Conservation (phyloP, 2,329 filamentous ascomycete species). For the Elsinoe arachidis region DNA sequence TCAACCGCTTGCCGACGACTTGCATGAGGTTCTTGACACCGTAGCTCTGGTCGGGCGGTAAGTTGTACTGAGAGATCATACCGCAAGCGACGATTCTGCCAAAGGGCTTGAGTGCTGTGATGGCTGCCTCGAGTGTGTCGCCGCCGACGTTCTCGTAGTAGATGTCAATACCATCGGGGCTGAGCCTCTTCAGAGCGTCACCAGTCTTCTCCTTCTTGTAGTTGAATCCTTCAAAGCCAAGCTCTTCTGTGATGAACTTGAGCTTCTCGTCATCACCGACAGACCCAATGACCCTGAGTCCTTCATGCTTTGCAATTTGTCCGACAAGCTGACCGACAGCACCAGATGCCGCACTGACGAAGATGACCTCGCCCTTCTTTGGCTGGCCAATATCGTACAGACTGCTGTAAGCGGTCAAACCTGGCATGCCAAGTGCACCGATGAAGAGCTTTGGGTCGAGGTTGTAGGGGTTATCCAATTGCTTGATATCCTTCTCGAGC, state of each 20-base stretch:
- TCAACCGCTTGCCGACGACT: slow-evolving; percentile 60
- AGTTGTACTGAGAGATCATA: slow-evolving; percentile 74
- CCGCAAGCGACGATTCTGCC: slow-evolving; percentile 58
- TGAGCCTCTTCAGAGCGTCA: slow-evolving; percentile 60
- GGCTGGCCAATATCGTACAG: slow-evolving; percentile 69
- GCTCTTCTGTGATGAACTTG: slow-evolving; percentile 60
- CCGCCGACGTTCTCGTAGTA: slow-evolving; percentile 74
- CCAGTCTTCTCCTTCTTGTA: slow-evolving; percentile 72
- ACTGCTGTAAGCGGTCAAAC: slow-evolving; percentile 64
- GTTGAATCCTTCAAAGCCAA: slow-evolving; percentile 75
- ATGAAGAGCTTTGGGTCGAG: slow-evolving; percentile 61
- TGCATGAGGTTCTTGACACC: slow-evolving; percentile 58
- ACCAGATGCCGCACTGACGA: slow-evolving; percentile 70
- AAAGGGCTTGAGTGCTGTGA: slow-evolving; percentile 54
- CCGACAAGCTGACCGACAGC: slow-evolving; percentile 78
- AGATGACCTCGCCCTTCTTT: slow-evolving; percentile 71
- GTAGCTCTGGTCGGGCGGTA: slow-evolving; percentile 47
- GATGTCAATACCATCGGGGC: slow-evolving; percentile 71
- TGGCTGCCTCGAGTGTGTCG: slow-evolving; percentile 61
- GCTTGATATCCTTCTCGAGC: slow-evolving; percentile 34
- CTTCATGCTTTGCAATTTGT: slow-evolving; percentile 74
- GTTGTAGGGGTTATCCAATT: slow-evolving; percentile 59
- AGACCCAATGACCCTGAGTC: slow-evolving; percentile 68
- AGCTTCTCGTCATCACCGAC: slow-evolving; percentile 75
- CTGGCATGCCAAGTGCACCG: slow-evolving; percentile 70